Percentiles rank a stretch among this genome's conserved stretches.
These are phyloP conservation scores for Phytophthora megakarya DNA, from an alignment of 352 stramenopile species.

Conservation along the genomic window DNA sequence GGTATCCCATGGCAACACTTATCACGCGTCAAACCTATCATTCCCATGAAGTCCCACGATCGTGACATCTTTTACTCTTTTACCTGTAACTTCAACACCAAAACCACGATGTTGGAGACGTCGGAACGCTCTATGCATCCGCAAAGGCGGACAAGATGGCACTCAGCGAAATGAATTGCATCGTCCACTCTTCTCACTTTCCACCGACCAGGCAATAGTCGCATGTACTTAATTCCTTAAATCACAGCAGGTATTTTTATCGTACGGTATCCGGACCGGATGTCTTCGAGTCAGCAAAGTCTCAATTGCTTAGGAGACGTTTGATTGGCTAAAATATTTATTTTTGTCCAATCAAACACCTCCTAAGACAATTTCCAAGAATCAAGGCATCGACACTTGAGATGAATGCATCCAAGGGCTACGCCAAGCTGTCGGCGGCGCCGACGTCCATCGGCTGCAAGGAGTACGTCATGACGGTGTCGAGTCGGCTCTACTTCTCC, in stretches of 20 bases:
- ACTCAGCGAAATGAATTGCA: not conserved
- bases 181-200: slow-evolving; percentile 5
- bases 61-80: slow-evolving; percentile 16
- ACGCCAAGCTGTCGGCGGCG: slow-evolving; percentile 38
- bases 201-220: not conserved
- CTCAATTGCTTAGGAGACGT: not conserved
- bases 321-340: not conserved
- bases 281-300: slow-evolving; percentile 15
- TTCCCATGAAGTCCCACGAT: slow-evolving; percentile 28
- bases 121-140: slow-evolving; percentile 10
- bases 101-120: not conserved
- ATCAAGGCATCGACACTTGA: slow-evolving; percentile 5
- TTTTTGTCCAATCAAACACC: slow-evolving; percentile 26
- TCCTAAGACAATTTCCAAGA: slow-evolving; percentile 17
- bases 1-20: slow-evolving; percentile 10
- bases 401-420: slow-evolving; percentile 33
- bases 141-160: slow-evolving; percentile 8
- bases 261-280: no score
- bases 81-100: slow-evolving; percentile 18
- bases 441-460: slow-evolving; percentile 49
- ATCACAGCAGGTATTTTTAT: not conserved
- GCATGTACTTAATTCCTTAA: no score
- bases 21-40: slow-evolving; percentile 15
- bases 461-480: slow-evolving; percentile 76
- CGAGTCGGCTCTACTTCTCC: slow-evolving; percentile 86